Conservation (phyloP, 148 eudicot genomes). For the Heliamphora exappendiculata region DNA sequence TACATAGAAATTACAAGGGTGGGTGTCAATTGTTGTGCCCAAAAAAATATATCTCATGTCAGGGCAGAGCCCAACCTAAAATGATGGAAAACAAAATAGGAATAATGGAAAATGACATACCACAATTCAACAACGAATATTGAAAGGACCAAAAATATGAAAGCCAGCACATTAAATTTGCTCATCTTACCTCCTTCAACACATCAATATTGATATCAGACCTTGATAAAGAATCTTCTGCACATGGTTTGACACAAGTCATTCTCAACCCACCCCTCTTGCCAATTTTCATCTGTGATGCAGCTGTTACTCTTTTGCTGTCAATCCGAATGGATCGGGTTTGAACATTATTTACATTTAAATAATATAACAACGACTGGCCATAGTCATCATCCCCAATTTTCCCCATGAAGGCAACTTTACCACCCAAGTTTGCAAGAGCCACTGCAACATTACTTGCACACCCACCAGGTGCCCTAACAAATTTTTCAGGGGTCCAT, state of each 20-base stretch:
- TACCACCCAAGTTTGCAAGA: slow-evolving; percentile 64
- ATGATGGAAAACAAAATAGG: not conserved
- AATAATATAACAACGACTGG: slow-evolving; percentile 53
- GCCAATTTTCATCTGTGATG: slow-evolving; percentile 70
- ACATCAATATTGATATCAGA: slow-evolving; percentile 87
- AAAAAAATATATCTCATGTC: not conserved
- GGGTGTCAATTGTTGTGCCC: not conserved
- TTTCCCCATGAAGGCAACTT: slow-evolving; percentile 95
- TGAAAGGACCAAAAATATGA: not conserved
- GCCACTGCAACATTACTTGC: slow-evolving; percentile 84
- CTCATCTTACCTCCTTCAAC: slow-evolving; percentile 67
- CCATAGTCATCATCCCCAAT: slow-evolving; percentile 83
- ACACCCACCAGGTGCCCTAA: slow-evolving; percentile 85
- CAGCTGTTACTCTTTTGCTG: slow-evolving; percentile 48
- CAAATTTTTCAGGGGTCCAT: slow-evolving; percentile 72
- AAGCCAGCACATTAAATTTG: not conserved
- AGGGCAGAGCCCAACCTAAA: not conserved
- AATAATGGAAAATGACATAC: not conserved
- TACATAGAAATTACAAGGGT: not conserved
- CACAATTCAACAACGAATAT: not conserved
- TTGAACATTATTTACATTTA: slow-evolving; percentile 59
- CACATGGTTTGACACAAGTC: slow-evolving; percentile 59
- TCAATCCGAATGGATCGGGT: slow-evolving; percentile 71
- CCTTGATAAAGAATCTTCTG: slow-evolving; percentile 75
- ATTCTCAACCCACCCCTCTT: slow-evolving; percentile 67